These are phyloP conservation scores for Acidiella bohemica DNA, from an alignment of 495 filamentous ascomycete species.

Conservation along the genomic window DNA sequence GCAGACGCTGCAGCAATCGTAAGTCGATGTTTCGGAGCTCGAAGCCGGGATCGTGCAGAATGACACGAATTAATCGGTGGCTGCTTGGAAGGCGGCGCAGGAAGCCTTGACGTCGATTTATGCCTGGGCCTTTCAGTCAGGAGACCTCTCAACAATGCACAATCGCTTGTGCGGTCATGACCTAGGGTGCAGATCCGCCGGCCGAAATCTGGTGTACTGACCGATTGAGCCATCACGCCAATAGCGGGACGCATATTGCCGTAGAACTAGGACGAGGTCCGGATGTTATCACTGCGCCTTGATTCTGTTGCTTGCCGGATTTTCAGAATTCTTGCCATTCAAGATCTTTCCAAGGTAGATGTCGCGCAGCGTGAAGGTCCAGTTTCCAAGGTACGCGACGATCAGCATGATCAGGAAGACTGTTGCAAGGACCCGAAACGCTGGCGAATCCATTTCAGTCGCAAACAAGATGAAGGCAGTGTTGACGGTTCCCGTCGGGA, in stretches of 20 bases:
- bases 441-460: constrained; percentile 3
- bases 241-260: background rate
- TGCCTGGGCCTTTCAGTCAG: background rate
- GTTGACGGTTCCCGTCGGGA: constrained; percentile 1
- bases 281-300: constrained; percentile 1
- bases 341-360: constrained; percentile 5
- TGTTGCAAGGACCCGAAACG: constrained; percentile 1
- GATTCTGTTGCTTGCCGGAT: background rate
- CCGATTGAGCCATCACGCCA: background rate
- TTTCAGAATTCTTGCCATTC: background rate
- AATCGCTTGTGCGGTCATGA: too few species aligned
- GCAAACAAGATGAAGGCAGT: constrained; percentile 6
- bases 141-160: background rate
- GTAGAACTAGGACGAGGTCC: background rate
- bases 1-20: background rate
- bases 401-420: constrained; percentile 3
- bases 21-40: too few species aligned
- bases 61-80: too few species aligned
- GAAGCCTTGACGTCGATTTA: background rate
- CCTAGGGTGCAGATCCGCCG: too few species aligned
- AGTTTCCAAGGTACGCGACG: constrained; percentile 9
- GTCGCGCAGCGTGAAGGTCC: constrained; percentile 9
- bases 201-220: too few species aligned
- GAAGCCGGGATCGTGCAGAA: too few species aligned
- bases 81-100: too few species aligned